These are phyloP conservation scores for Aspergillaceae sp. DNA, from an alignment of 2,329 filamentous ascomycete species.

Conservation along the genomic window DNA sequence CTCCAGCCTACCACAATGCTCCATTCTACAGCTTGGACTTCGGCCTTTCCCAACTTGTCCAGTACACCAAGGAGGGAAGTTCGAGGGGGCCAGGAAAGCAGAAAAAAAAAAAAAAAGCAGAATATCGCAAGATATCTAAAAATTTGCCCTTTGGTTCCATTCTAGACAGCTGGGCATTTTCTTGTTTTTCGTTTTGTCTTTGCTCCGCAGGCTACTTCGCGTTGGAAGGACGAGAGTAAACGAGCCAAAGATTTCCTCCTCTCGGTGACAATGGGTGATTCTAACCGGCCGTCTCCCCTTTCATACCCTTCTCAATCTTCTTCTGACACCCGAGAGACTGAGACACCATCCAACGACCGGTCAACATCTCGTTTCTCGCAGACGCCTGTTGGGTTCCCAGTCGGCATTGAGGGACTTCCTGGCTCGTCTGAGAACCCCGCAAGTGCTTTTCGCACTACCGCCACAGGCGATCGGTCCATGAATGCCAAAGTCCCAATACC, in stretches of 20 bases:
- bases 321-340: slow-evolving; percentile 10
- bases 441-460: slow-evolving; percentile 3
- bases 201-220: slow-evolving; percentile 1
- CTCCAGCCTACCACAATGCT: slow-evolving; percentile 13
- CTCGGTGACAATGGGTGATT: slow-evolving; percentile 13
- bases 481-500: slow-evolving; percentile 26
- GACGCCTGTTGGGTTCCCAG: slow-evolving; percentile 8
- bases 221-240: slow-evolving; percentile 6
- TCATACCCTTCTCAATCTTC: slow-evolving; percentile 9
- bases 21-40: neutral
- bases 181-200: neutral
- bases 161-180: neutral
- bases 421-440: slow-evolving; percentile 8
- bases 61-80: neutral
- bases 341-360: slow-evolving; percentile 10
- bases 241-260: slow-evolving; percentile 3
- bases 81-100: neutral
- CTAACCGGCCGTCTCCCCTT: slow-evolving; percentile 11
- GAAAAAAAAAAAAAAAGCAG: neutral
- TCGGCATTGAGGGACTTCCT: slow-evolving; percentile 9
- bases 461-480: slow-evolving; percentile 9
- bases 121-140: neutral
- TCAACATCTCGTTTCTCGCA: slow-evolving; percentile 11
- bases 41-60: neutral
- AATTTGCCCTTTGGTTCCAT: neutral